These are phyloP conservation scores for Nematocida ironsii DNA, from an alignment of 371 early-diverging fungal species.

Conservation along the genomic window DNA sequence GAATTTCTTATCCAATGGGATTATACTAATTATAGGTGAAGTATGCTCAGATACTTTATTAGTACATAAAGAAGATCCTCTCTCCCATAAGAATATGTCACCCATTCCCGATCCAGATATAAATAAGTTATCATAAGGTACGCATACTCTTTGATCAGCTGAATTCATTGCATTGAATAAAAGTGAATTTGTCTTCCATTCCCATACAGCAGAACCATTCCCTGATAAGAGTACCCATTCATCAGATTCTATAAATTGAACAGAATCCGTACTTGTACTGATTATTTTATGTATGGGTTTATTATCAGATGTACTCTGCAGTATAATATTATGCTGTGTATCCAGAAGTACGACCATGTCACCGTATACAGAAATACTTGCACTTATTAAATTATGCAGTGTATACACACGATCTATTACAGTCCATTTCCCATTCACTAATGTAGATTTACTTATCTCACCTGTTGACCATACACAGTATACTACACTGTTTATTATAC, in stretches of 20 bases:
- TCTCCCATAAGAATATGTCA: conserved; percentile 51
- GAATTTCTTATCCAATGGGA: conserved; percentile 27
- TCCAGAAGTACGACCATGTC: conserved; percentile 45
- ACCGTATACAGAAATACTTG: conserved; percentile 41
- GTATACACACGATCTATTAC: neutral
- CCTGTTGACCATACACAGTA: conserved; percentile 7
- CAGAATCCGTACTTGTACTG: conserved; percentile 3
- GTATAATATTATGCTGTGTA: conserved; percentile 19
- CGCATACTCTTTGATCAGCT: neutral
- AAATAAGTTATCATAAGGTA: neutral
- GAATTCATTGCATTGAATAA: conserved; percentile 28
- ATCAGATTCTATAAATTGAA: conserved; percentile 30
- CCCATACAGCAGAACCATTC: conserved; percentile 42
- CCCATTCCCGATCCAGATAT: conserved; percentile 22
- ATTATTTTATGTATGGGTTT: conserved; percentile 20
- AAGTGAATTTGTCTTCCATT: conserved; percentile 42
- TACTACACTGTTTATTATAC: conserved; percentile 6
- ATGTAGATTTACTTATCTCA: conserved; percentile 6
- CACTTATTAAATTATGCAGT: conserved; percentile 18
- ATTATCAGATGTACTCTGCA: conserved; percentile 26
- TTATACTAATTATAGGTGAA: neutral
- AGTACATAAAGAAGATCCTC: neutral
- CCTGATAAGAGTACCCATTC: conserved; percentile 53
- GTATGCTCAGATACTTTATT: conserved; percentile 32
- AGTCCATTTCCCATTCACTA: conserved; percentile 11